A percentile compares a stretch with the other conserved stretches of the same genome.
phyloP scores from a whole-genome alignment of 2,329 filamentous ascomycete species.

The Ascochyta pisi region DNA sequence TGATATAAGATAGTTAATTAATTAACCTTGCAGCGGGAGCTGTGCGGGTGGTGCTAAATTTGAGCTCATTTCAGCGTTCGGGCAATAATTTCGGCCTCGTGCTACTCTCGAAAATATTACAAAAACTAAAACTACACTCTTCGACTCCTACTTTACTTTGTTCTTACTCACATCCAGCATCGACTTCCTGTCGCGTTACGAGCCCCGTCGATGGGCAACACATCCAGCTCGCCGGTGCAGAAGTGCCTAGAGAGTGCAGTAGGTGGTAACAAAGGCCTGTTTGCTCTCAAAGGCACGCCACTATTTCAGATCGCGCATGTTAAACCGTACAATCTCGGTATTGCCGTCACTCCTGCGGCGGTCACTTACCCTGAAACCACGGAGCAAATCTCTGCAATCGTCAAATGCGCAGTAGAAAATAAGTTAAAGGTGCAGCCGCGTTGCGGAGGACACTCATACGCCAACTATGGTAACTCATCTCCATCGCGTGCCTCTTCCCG shows the following conservation, averaged over 20 bases:
- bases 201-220: slow-evolving; percentile 37
- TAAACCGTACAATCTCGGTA: slow-evolving; percentile 49
- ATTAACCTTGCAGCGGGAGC: too few relatives aligned
- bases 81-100: too few relatives aligned
- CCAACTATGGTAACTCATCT: slow-evolving; percentile 48
- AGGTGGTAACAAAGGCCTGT: slow-evolving; percentile 28
- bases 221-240: slow-evolving; percentile 34
- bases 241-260: slow-evolving; percentile 41
- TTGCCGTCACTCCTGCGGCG: slow-evolving; percentile 56
- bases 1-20: too few relatives aligned
- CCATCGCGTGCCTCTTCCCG: neutral
- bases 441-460: slow-evolving; percentile 70
- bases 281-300: slow-evolving; percentile 33
- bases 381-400: slow-evolving; percentile 61
- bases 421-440: slow-evolving; percentile 65
- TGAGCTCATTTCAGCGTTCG: too few relatives aligned
- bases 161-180: neutral
- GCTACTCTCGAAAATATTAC: too few relatives aligned
- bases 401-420: slow-evolving; percentile 63
- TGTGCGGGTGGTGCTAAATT: too few relatives aligned
- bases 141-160: neutral
- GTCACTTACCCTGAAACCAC: slow-evolving; percentile 63
- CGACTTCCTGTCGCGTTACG: neutral
- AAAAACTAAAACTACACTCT: neutral
- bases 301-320: slow-evolving; percentile 42